phyloP scores from a whole-genome alignment of 2,329 filamentous ascomycete species.

The Aspergillus spinulosporus region DNA sequence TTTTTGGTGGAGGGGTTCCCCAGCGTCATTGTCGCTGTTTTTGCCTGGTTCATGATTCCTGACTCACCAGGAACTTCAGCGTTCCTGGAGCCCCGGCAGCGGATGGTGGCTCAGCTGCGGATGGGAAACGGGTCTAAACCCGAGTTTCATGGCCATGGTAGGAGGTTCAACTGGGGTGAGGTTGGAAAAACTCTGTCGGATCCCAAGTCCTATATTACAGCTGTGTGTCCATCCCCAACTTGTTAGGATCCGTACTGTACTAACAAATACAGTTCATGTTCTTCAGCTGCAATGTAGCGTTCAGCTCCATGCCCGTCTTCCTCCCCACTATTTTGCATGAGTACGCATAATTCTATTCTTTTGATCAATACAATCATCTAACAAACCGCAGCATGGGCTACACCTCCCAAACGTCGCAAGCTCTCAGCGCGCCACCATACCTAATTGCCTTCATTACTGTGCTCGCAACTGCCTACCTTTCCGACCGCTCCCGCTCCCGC shows the following conservation, averaged over 20 bases:
- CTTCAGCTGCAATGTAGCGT: conserved; percentile 84
- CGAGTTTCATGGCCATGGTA: not conserved
- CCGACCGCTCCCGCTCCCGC: conserved; percentile 65
- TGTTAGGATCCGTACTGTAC: not conserved
- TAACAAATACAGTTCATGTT: conserved; percentile 62
- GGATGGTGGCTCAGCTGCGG: conserved; percentile 69
- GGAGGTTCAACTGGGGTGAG: conserved; percentile 56
- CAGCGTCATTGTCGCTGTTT: conserved; percentile 70
- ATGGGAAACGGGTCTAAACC: conserved; percentile 49
- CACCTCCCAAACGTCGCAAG: conserved; percentile 67
- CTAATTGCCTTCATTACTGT: conserved; percentile 72
- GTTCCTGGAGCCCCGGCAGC: conserved; percentile 64
- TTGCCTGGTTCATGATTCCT: conserved; percentile 73
- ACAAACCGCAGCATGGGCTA: conserved; percentile 64
- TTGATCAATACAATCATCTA: not conserved
- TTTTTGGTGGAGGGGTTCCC: conserved; percentile 86
- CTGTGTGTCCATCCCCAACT: conserved; percentile 44
- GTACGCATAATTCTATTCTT: conserved; percentile 25
- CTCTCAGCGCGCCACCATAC: conserved; percentile 78
- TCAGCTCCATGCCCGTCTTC: conserved; percentile 84
- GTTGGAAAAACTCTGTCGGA: conserved; percentile 62
- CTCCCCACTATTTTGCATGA: conserved; percentile 75
- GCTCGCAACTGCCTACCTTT: conserved; percentile 69
- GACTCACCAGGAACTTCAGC: conserved; percentile 68
- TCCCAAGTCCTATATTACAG: conserved; percentile 72